phyloP scores from a whole-genome alignment of 225 moss, liverwort and hornwort genomes.

The Pseudoscleropodium purum region DNA sequence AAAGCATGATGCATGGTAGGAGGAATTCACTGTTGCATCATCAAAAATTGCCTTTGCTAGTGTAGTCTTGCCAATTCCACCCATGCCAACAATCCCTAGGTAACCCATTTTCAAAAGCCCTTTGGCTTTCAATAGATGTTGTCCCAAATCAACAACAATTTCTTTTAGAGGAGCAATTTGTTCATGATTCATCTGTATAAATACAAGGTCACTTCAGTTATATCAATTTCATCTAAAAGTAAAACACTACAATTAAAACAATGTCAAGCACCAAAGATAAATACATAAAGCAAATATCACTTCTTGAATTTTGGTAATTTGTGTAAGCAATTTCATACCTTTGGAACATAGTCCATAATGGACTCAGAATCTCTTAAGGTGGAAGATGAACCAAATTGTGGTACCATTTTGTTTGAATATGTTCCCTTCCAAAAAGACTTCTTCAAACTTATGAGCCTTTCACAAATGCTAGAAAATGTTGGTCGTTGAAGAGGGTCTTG shows the following conservation, averaged over 20 bases:
- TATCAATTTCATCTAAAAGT: not conserved
- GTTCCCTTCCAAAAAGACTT: not conserved
- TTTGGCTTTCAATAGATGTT: not conserved
- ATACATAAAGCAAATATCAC: not conserved
- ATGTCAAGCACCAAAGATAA: not conserved
- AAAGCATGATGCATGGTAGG: not conserved
- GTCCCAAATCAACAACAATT: not conserved
- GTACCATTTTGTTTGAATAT: not conserved
- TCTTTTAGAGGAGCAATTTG: not conserved
- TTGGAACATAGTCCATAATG: not conserved
- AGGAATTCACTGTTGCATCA: fast-evolving
- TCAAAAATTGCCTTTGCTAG: not conserved
- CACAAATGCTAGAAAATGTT: not conserved
- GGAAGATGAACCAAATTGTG: not conserved
- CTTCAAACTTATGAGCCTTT: not conserved
- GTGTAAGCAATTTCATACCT: not conserved
- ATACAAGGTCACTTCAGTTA: not conserved
- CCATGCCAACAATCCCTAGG: not conserved
- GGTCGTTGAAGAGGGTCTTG: not conserved
- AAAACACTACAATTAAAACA: not conserved
- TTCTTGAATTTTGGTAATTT: no score
- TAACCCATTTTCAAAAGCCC: not conserved
- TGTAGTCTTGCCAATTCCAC: not conserved
- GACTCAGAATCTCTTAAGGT: not conserved
- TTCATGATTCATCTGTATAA: not conserved